Evolutionary conservation across 1,284 basidiomycete genomes (phyloP).

Genomic region (Ustilago loliicola): DNA sequence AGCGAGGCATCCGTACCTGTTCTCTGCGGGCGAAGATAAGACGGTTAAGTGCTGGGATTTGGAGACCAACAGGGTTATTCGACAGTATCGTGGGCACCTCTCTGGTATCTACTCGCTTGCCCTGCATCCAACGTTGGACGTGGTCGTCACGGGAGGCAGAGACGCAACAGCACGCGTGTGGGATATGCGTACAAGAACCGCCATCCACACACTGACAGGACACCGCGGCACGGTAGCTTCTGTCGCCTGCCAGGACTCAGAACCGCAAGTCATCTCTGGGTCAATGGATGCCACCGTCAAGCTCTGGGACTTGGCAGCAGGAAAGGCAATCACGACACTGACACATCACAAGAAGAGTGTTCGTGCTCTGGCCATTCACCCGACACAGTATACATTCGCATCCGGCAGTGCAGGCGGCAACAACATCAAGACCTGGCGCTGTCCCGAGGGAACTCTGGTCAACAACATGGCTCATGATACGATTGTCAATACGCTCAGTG

Average conservation of each 20-base stretch:
- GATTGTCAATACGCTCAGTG: slow-evolving; percentile 94
- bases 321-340: slow-evolving; percentile 92
- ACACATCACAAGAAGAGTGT: slow-evolving; percentile 99
- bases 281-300: slow-evolving; percentile 98
- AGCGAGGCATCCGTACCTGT: slow-evolving; percentile 92
- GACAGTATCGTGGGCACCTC: slow-evolving; percentile 97
- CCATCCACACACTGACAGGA: slow-evolving; percentile 91
- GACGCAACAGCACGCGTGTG: slow-evolving; percentile 96
- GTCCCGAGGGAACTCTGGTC: slow-evolving; percentile 93
- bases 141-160: slow-evolving; percentile 92
- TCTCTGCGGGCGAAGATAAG: slow-evolving; percentile 98
- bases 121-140: slow-evolving; percentile 93
- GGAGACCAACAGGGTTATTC: slow-evolving; percentile 97
- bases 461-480: slow-evolving; percentile 96
- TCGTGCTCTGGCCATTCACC: slow-evolving; percentile 90
- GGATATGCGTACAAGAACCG: slow-evolving; percentile 98
- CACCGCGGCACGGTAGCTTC: slow-evolving; percentile 94
- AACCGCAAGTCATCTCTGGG: slow-evolving; percentile 96
- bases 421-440: slow-evolving; percentile 99
- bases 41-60: slow-evolving; percentile 99
- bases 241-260: slow-evolving; percentile 93
- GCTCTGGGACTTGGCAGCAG: slow-evolving; percentile 98
- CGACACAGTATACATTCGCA: slow-evolving; percentile 89
- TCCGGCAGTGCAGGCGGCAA: slow-evolving; percentile 94
- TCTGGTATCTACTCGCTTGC: slow-evolving; percentile 86